Conservation (phyloP, 805 yeast genomes). For the Zygoascus bituminiphila region DNA sequence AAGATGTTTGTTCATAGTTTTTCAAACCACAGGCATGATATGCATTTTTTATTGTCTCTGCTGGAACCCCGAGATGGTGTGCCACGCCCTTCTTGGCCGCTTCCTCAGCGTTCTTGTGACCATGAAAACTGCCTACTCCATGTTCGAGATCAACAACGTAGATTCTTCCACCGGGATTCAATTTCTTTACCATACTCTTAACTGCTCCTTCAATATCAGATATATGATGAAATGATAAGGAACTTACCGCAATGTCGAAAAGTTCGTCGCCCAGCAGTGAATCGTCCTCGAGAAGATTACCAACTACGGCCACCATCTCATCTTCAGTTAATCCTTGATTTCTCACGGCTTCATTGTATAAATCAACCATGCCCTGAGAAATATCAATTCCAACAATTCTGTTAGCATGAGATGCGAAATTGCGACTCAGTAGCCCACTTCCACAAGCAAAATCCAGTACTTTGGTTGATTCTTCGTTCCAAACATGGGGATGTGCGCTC, state of each 20-base stretch:
- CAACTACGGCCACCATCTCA: slow-evolving; percentile 17
- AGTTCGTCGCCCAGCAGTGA: slow-evolving; percentile 4
- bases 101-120: slow-evolving; percentile 8
- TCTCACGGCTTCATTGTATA: slow-evolving; percentile 15
- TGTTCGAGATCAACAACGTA: slow-evolving; percentile 14
- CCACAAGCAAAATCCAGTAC: slow-evolving; percentile 25
- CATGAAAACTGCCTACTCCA: slow-evolving; percentile 4
- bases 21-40: slow-evolving; percentile 10
- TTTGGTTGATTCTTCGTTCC: slow-evolving; percentile 14
- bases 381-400: slow-evolving; percentile 22
- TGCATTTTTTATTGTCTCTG: slow-evolving; percentile 2
- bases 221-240: slow-evolving; percentile 22
- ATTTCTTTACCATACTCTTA: slow-evolving; percentile 7
- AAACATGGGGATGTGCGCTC: slow-evolving; percentile 1
- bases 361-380: slow-evolving; percentile 18
- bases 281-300: slow-evolving; percentile 11
- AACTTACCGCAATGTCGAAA: slow-evolving; percentile 20
- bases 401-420: slow-evolving; percentile 15
- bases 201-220: slow-evolving; percentile 13
- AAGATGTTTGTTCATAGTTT: not conserved
- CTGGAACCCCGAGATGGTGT: slow-evolving; percentile 9
- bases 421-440: slow-evolving; percentile 17
- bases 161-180: slow-evolving; percentile 17
- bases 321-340: slow-evolving; percentile 17
- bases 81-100: slow-evolving; percentile 10